Conservation (phyloP, 306 rosid species). For the Quercus suber region DNA sequence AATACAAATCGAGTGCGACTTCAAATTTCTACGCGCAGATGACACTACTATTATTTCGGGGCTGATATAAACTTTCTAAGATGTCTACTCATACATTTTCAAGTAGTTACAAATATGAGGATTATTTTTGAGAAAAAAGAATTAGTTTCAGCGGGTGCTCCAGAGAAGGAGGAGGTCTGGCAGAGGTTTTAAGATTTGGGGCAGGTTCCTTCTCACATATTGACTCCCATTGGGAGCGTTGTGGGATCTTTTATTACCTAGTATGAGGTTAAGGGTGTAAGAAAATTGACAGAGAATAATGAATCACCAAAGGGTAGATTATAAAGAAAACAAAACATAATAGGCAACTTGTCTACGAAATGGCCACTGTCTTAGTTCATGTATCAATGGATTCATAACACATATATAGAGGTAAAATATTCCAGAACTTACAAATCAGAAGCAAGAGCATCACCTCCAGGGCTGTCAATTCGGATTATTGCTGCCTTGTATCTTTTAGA, state of each 20-base stretch:
- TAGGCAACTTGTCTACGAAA: not conserved
- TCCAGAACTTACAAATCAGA: slow-evolving; percentile 90
- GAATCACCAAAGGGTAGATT: not conserved
- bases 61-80: not conserved
- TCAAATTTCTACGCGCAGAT: not conserved
- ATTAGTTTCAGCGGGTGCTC: not conserved
- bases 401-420: slow-evolving; percentile 16
- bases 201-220: not conserved
- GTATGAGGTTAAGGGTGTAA: not conserved
- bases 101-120: not conserved
- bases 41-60: not conserved
- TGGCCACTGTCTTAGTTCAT: slow-evolving; percentile 8
- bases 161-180: not conserved
- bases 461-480: slow-evolving; percentile 93
- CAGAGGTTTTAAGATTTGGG: not conserved
- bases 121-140: not conserved
- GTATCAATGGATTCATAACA: slow-evolving; percentile 19
- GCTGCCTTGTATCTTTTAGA: slow-evolving; percentile 85
- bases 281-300: not conserved
- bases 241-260: not conserved
- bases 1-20: not conserved
- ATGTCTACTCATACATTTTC: not conserved
- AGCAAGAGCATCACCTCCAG: slow-evolving; percentile 99
- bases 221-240: not conserved
- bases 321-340: not conserved